These are phyloP conservation scores for Eimeria sp. DNA, from an alignment of 169 alveolate genomes.

Conservation along the genomic window DNA sequence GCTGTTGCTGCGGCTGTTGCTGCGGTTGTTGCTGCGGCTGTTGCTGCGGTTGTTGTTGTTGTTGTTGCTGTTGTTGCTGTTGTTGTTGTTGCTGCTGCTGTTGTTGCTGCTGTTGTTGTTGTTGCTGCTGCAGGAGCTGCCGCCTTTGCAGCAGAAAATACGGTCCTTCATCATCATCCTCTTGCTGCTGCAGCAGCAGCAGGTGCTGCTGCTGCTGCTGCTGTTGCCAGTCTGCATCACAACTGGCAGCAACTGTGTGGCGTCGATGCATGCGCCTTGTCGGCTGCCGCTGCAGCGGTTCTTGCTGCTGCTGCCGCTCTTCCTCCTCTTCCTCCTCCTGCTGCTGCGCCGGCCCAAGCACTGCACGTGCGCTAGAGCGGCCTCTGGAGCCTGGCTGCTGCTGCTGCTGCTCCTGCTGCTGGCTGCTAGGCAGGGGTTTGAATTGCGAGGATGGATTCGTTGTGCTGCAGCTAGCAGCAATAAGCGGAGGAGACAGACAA, in stretches of 20 bases:
- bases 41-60: not conserved
- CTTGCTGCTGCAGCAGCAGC: slow-evolving; percentile 22
- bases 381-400: not conserved
- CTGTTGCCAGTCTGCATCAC: not conserved
- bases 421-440: not conserved
- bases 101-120: not conserved
- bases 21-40: not conserved
- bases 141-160: no score
- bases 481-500: no score
- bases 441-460: not conserved
- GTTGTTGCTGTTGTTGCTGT: no score
- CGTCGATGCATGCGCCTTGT: not conserved
- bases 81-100: not conserved
- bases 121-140: not conserved
- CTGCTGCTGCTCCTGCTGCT: slow-evolving; percentile 9
- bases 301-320: not conserved
- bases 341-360: not conserved
- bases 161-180: not conserved
- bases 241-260: no score
- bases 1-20: not conserved
- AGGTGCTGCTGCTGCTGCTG: not conserved
- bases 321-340: not conserved
- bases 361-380: not conserved
- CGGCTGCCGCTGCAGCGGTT: not conserved
- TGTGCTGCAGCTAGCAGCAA: not conserved